Evolutionary conservation across 805 yeast species (phyloP), one percentile per base, ranked within the genome.

Genomic region (Yarrowia phangngaensis): DNA sequence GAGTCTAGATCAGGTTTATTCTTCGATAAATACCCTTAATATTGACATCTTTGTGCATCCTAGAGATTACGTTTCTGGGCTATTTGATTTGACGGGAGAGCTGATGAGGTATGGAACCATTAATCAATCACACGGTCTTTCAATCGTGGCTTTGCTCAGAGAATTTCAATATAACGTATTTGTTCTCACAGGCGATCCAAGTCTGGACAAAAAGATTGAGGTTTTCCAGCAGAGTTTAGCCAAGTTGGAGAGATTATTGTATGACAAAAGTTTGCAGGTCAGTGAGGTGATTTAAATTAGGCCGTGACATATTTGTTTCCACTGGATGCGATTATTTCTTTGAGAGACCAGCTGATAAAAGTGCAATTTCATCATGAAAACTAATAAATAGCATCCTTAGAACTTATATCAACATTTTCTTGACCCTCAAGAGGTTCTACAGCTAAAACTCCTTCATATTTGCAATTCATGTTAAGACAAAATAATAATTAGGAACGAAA

Each of bases 11-110:
- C 41, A 55, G 26, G 41, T 54, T 20, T 27, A 40, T 13, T 31
- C 13, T 14, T 45, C 41, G 24, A 26, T n/a, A 17, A 23, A 9
- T 32, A 17, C 6, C n/a, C n/a, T n/a, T n/a, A 8, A 23, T 15
- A 48, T 46, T 15, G 40, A 28, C 17, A 27, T 43, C 17, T 30
- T 52, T 9, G 51, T 61, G 5, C 28, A 58, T 8, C 46, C 45
- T 16, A 64, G 60, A 11, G 72, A 70, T 53, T 69, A 63, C 52
- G 55, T 69, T 20, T 60, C 69, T 59, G 73, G 73, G 1, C 41
- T 69, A n/a, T 60, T 70, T 51, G 73, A 70, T 51, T 51, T 67
- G 38, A 67, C 73, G 0, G 73, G 73, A 1, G 73, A 70, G 47
- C 59, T 70, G 11, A 69, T 70, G 73, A 52, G 71, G 22, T 65